Conservation (phyloP, 257 asterid species). For the Lantana camara region DNA sequence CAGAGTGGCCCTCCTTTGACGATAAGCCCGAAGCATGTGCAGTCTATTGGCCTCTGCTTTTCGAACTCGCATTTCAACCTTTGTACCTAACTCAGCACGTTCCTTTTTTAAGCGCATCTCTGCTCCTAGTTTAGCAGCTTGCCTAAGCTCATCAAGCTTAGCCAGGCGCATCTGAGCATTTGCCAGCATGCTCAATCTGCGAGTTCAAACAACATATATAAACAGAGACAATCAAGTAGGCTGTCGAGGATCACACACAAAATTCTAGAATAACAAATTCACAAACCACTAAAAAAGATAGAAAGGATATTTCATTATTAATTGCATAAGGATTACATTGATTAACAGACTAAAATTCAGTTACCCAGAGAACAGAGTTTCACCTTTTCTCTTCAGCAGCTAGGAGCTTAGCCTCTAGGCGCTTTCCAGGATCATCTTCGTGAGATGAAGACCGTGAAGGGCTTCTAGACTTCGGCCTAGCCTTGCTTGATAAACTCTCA, state of each 20-base stretch:
- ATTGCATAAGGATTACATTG: background rate
- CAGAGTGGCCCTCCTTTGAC: slow-evolving; percentile 77
- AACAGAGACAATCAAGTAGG: background rate
- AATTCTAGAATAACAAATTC: background rate
- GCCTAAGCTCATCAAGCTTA: slow-evolving; percentile 83
- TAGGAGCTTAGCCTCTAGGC: slow-evolving; percentile 95
- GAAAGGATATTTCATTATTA: background rate
- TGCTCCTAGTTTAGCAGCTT: slow-evolving; percentile 77
- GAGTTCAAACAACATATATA: slow-evolving; percentile 15
- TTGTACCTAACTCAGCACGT: slow-evolving; percentile 83
- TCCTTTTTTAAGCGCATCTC: slow-evolving; percentile 78
- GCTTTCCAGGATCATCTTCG: slow-evolving; percentile 88
- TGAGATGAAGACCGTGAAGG: slow-evolving; percentile 66
- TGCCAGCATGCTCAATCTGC: slow-evolving; percentile 76
- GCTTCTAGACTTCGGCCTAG: slow-evolving; percentile 84
- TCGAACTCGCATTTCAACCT: slow-evolving; percentile 77
- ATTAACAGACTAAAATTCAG: background rate
- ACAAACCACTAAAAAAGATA: slow-evolving; percentile 13
- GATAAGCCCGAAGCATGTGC: slow-evolving; percentile 72
- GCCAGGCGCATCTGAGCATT: slow-evolving; percentile 88
- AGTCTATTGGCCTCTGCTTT: slow-evolving; percentile 91
- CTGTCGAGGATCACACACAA: background rate
- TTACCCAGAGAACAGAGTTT: background rate
- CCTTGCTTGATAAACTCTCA: slow-evolving; percentile 85
- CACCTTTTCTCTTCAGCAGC: slow-evolving; percentile 97